Evolutionary conservation across 768 basidiomycete genomes (phyloP).

Genomic region (Boletus tomentosulus): DNA sequence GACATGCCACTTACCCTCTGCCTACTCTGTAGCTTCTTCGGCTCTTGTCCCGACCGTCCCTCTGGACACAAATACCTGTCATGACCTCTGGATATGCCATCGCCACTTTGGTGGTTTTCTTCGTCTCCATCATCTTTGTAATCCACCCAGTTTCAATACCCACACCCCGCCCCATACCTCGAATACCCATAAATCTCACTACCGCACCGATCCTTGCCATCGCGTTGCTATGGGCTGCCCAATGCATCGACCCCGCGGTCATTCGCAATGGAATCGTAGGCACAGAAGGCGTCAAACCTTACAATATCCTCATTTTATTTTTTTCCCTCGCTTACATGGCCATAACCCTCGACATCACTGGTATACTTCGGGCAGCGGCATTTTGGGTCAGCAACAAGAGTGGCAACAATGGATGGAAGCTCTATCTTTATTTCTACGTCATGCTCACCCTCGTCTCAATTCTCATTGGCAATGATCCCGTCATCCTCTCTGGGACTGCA

Average conservation of each 20-base stretch:
- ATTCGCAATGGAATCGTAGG: slow-evolving; percentile 80
- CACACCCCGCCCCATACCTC: slow-evolving; percentile 30
- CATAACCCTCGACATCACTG: slow-evolving; percentile 86
- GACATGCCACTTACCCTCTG: neutral
- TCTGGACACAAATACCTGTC: neutral
- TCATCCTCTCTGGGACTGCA: slow-evolving; percentile 87
- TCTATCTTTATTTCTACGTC: slow-evolving; percentile 79
- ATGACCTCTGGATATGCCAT: slow-evolving; percentile 47
- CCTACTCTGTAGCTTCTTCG: neutral
- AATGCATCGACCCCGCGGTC: slow-evolving; percentile 43
- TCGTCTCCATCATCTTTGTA: slow-evolving; percentile 50
- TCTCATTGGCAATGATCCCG: slow-evolving; percentile 89
- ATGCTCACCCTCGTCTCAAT: slow-evolving; percentile 77
- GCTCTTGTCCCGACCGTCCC: neutral
- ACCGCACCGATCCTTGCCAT: slow-evolving; percentile 54
- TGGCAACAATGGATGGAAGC: slow-evolving; percentile 62
- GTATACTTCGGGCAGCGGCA: slow-evolving; percentile 80
- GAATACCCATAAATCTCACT: slow-evolving; percentile 44
- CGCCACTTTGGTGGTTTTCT: slow-evolving; percentile 49
- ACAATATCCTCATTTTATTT: slow-evolving; percentile 92
- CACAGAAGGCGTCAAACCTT: slow-evolving; percentile 74
- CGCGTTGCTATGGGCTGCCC: slow-evolving; percentile 50
- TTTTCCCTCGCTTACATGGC: slow-evolving; percentile 91
- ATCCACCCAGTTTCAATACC: slow-evolving; percentile 45
- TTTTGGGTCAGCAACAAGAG: slow-evolving; percentile 85